Percentiles rank a stretch among this genome's conserved stretches.
Evolutionary conservation across 495 filamentous ascomycete genomes (phyloP).

Genomic region (Thozetella sp.): DNA sequence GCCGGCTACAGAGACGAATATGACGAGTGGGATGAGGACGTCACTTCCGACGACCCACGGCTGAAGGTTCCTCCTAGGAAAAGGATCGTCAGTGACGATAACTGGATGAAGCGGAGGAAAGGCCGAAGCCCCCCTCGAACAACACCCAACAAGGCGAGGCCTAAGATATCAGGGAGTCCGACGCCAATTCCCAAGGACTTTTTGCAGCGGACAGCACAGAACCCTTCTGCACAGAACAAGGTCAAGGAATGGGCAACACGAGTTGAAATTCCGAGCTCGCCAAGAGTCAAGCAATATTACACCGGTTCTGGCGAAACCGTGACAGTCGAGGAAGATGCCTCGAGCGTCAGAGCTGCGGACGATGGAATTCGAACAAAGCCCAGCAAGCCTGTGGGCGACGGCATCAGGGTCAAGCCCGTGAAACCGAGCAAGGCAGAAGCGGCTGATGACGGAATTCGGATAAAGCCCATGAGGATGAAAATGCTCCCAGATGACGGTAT

Average conservation of each 20-base stretch:
- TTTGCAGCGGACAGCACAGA: conserved; percentile 44
- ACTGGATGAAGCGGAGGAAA: conserved; percentile 65
- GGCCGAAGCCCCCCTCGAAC: conserved; percentile 45
- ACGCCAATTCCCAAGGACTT: conserved; percentile 54
- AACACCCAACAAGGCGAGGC: conserved; percentile 25
- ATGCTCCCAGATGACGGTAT: conserved; percentile 28
- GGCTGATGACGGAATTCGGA: conserved; percentile 36
- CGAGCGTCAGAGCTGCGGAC: conserved; percentile 13
- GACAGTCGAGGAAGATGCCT: conserved; percentile 25
- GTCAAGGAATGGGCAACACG: conserved; percentile 53
- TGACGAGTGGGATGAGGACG: conserved; percentile 27
- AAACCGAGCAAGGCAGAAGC: conserved; percentile 18
- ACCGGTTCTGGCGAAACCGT: conserved; percentile 27
- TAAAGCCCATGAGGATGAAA: conserved; percentile 24
- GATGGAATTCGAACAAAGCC: conserved; percentile 11
- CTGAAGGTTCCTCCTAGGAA: conserved; percentile 60
- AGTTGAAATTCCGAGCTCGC: conserved; percentile 36
- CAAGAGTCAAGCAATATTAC: conserved; percentile 20
- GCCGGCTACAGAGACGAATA: conserved; percentile 15
- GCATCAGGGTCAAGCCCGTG: conserved; percentile 31
- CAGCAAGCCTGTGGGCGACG: conserved; percentile 26
- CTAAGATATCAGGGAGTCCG: conserved; percentile 32
- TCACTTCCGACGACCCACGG: conserved; percentile 10
- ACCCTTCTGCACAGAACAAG: conserved; percentile 50
- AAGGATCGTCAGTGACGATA: conserved; percentile 77